Percentiles rank a stretch among this genome's conserved stretches.
Conservation (phyloP, 2,329 filamentous ascomycete genomes). For the Fusarium algeriense region DNA sequence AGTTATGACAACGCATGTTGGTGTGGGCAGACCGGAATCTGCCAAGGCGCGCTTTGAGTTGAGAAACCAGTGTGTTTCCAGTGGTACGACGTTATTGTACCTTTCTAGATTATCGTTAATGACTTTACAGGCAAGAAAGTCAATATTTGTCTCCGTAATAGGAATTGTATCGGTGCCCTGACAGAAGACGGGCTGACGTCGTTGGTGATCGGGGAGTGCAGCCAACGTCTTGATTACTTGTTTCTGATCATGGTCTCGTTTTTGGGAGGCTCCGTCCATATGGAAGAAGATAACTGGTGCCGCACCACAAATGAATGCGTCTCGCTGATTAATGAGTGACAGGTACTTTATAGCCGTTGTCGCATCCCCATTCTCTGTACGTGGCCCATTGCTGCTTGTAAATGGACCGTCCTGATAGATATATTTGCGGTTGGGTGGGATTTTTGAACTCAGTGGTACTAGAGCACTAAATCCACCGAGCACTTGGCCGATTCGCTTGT, state of each 20-base stretch:
- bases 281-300: constrained; percentile 50
- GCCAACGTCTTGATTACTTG: constrained; percentile 50
- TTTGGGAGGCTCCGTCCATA: constrained; percentile 35
- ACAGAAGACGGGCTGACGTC: constrained; percentile 52
- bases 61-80: constrained; percentile 53
- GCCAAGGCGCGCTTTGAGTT: constrained; percentile 54
- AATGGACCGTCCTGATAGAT: constrained; percentile 54
- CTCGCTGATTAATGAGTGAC: constrained; percentile 53
- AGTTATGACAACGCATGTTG: constrained; percentile 45
- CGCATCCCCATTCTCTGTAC: constrained; percentile 28
- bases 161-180: constrained; percentile 42
- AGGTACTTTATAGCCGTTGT: constrained; percentile 52
- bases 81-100: constrained; percentile 46
- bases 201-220: constrained; percentile 46
- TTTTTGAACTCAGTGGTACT: constrained; percentile 43
- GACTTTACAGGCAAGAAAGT: constrained; percentile 42
- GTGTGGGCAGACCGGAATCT: constrained; percentile 52
- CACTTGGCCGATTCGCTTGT: constrained; percentile 49
- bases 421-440: constrained; percentile 53
- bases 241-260: constrained; percentile 44
- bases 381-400: constrained; percentile 39
- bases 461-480: constrained; percentile 47
- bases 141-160: constrained; percentile 45
- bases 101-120: constrained; percentile 48
- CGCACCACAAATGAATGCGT: constrained; percentile 50